Conservation (phyloP, 116 monocot species). For the Iris pallida region DNA sequence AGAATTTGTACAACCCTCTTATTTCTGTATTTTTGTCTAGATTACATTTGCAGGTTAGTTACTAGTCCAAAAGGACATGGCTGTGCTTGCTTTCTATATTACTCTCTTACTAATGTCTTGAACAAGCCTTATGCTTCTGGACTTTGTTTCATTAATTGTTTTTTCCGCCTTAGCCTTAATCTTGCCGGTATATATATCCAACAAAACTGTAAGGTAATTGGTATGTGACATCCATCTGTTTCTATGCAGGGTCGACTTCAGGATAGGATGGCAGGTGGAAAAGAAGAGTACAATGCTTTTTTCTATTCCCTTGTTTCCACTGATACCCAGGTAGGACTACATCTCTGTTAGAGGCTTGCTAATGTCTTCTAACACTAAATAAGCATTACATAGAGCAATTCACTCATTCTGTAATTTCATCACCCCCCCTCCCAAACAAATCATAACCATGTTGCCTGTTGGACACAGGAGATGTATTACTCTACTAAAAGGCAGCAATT, state of each 20-base stretch:
- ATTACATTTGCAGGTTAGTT: too few species aligned
- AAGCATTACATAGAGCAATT: not conserved
- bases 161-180: too few species aligned
- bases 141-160: too few species aligned
- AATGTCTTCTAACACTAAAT: not conserved
- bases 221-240: not conserved
- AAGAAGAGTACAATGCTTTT: conserved; percentile 99
- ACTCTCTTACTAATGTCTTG: too few species aligned
- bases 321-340: conserved; percentile 78
- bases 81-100: too few species aligned
- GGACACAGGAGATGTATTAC: conserved; percentile 89
- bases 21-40: too few species aligned
- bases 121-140: too few species aligned
- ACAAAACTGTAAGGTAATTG: not conserved
- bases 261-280: conserved; percentile 98
- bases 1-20: too few species aligned
- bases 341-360: not conserved
- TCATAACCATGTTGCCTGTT: not conserved
- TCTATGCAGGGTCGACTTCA: conserved; percentile 67
- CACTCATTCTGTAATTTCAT: not conserved
- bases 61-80: too few species aligned
- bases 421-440: too few species aligned
- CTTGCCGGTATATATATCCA: too few species aligned
- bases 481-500: conserved; percentile 98
- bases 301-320: conserved; percentile 97